Evolutionary conservation across 768 basidiomycete genomes (phyloP).

Genomic region (Tulasnella sp.): DNA sequence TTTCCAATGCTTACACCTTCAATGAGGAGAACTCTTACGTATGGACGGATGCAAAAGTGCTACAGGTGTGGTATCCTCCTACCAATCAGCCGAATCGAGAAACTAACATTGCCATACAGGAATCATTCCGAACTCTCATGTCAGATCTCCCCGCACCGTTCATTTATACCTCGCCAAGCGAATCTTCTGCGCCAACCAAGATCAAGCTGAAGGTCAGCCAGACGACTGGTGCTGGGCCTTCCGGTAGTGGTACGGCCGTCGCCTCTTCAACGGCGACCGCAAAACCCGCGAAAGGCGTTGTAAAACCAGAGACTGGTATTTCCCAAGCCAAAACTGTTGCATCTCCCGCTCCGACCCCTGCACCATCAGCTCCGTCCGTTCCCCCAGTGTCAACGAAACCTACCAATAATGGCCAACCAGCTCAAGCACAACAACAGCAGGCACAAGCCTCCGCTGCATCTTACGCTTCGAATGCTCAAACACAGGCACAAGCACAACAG

Average conservation of each 20-base stretch:
- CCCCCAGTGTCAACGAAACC: neutral
- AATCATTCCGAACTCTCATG: constrained; percentile 65
- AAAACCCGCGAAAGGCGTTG: neutral
- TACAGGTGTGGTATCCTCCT: constrained; percentile 41
- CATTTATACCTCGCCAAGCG: constrained; percentile 39
- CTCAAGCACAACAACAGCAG: neutral
- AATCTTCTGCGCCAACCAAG: constrained; percentile 32
- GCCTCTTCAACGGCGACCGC: neutral
- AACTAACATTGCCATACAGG: constrained; percentile 34
- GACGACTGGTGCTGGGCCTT: constrained; percentile 4
- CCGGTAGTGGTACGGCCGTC: neutral
- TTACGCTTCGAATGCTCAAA: neutral
- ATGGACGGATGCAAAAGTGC: constrained; percentile 63
- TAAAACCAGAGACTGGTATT: neutral
- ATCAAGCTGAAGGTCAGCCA: constrained; percentile 51
- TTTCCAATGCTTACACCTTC: constrained; percentile 78
- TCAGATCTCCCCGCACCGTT: constrained; percentile 62
- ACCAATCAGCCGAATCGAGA: neutral
- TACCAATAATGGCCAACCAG: neutral
- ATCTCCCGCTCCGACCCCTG: neutral
- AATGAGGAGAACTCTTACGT: constrained; percentile 78
- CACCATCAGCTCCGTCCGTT: neutral
- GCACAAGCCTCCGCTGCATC: too few species aligned
- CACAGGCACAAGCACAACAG: neutral
- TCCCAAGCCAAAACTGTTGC: neutral